phyloP scores from a whole-genome alignment of 169 alveolate species.

The Blepharisma undulans region DNA sequence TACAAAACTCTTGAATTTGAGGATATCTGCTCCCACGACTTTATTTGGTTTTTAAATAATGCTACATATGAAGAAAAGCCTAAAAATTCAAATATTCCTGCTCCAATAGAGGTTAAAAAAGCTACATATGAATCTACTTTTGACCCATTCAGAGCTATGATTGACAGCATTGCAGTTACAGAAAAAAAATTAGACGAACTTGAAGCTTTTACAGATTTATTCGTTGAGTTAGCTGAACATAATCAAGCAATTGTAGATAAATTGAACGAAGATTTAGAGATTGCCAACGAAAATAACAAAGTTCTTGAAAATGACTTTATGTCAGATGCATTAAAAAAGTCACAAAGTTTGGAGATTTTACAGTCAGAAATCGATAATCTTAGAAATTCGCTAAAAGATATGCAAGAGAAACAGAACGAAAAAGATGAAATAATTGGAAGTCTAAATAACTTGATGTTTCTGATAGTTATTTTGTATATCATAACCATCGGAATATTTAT shows the following conservation, averaged over 20 bases:
- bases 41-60: not conserved
- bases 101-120: not conserved
- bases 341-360: not conserved
- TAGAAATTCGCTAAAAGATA: not conserved
- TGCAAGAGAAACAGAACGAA: not conserved
- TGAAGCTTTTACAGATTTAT: not conserved
- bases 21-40: not conserved
- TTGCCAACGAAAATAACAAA: not conserved
- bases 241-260: not conserved
- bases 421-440: not conserved
- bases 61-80: not conserved
- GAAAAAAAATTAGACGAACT: not conserved
- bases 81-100: not conserved
- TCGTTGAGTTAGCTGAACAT: not conserved
- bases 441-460: not conserved
- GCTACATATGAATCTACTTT: not conserved
- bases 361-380: not conserved
- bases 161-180: not conserved
- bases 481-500: not conserved
- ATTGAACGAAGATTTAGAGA: not conserved
- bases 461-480: not conserved
- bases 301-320: not conserved
- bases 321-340: not conserved
- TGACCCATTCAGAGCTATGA: not conserved
- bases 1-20: not conserved